Evolutionary conservation across 2,329 filamentous ascomycete species (phyloP).

Genomic region (Fusarium sp.): DNA sequence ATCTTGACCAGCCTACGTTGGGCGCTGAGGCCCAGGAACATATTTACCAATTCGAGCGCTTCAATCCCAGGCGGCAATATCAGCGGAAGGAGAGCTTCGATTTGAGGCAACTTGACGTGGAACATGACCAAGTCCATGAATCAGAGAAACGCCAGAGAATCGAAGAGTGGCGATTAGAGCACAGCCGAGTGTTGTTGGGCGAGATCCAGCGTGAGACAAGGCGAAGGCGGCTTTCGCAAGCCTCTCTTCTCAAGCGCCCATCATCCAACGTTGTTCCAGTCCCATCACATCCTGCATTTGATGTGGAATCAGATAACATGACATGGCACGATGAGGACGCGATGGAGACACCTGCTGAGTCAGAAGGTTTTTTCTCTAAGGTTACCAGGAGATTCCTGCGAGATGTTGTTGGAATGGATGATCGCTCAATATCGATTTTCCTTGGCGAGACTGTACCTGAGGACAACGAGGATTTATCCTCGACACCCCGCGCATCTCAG

Average conservation of each 20-base stretch:
- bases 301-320: constrained; percentile 57
- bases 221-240: constrained; percentile 75
- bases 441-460: constrained; percentile 83
- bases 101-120: constrained; percentile 64
- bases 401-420: constrained; percentile 92
- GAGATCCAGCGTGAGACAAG: constrained; percentile 90
- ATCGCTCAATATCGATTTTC: constrained; percentile 85
- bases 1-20: constrained; percentile 69
- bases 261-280: constrained; percentile 49
- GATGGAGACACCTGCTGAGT: constrained; percentile 62
- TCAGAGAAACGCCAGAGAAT: constrained; percentile 86
- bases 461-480: constrained; percentile 62
- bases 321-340: constrained; percentile 70
- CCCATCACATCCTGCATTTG: constrained; percentile 48
- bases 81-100: constrained; percentile 69
- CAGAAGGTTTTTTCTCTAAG: constrained; percentile 82
- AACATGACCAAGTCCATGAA: constrained; percentile 72
- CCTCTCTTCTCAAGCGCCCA: constrained; percentile 56
- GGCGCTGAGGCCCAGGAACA: constrained; percentile 80
- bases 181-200: constrained; percentile 86
- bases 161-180: constrained; percentile 92
- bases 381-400: constrained; percentile 89
- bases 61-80: constrained; percentile 79
- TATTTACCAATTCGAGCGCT: constrained; percentile 89
- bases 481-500: constrained; percentile 63